Percentiles rank a stretch among this genome's conserved stretches.
These are phyloP conservation scores for Wickerhamiella sergipiensis DNA, from an alignment of 805 yeast species.

Conservation along the genomic window DNA sequence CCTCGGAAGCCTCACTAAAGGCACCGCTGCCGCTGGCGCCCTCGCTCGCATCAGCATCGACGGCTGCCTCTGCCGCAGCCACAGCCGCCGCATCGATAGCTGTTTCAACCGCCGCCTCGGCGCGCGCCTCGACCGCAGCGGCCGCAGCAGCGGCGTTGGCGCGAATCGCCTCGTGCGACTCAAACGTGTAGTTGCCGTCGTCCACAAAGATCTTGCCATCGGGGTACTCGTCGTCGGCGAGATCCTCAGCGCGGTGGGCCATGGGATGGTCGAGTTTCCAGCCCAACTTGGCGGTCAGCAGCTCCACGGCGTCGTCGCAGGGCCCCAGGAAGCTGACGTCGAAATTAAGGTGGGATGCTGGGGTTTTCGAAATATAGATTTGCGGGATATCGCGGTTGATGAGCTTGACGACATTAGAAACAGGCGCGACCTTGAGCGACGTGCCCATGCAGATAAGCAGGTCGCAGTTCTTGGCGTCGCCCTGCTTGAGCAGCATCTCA, in stretches of 20 bases:
- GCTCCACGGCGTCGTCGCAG: slow-evolving; percentile 71
- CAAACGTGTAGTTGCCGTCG: slow-evolving; percentile 19
- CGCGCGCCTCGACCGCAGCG: neutral
- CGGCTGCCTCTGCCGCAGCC: too few species aligned
- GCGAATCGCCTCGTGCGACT: neutral
- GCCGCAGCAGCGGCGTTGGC: neutral
- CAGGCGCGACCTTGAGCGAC: slow-evolving; percentile 85
- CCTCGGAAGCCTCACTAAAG: neutral
- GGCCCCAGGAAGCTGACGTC: slow-evolving; percentile 65
- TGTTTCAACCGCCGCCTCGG: slow-evolving; percentile 2
- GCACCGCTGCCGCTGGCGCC: neutral
- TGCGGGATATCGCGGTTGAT: slow-evolving; percentile 69
- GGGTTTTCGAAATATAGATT: slow-evolving; percentile 63
- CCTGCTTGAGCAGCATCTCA: slow-evolving; percentile 28
- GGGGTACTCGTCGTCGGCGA: slow-evolving; percentile 12
- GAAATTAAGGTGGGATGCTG: slow-evolving; percentile 61
- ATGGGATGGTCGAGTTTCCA: slow-evolving; percentile 52
- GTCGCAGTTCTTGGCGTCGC: slow-evolving; percentile 60
- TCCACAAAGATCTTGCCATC: slow-evolving; percentile 17
- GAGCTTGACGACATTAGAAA: slow-evolving; percentile 69
- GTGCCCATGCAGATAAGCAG: slow-evolving; percentile 78
- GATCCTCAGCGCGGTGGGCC: slow-evolving; percentile 24
- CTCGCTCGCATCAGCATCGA: too few species aligned
- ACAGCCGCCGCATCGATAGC: neutral
- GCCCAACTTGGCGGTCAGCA: slow-evolving; percentile 40